phyloP scores from a whole-genome alignment of 2,329 filamentous ascomycete genomes.

The Helicocarpus griseus region DNA sequence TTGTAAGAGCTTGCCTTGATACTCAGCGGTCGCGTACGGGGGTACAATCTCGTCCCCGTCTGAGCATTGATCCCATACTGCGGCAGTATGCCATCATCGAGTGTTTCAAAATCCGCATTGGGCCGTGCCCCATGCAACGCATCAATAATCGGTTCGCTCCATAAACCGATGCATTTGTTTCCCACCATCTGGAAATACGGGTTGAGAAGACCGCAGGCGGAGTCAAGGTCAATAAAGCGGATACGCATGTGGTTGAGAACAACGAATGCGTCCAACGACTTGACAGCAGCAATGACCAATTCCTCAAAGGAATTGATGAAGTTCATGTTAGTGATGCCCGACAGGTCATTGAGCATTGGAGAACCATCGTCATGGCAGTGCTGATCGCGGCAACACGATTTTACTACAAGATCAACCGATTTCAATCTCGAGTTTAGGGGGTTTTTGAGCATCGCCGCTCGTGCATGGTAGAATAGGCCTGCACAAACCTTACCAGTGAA shows the following conservation, averaged over 20 bases:
- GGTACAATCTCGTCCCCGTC: slow-evolving; percentile 27
- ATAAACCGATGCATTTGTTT: slow-evolving; percentile 57
- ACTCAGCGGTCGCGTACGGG: slow-evolving; percentile 28
- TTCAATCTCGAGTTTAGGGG: slow-evolving; percentile 41
- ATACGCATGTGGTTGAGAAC: slow-evolving; percentile 58
- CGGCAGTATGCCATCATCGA: slow-evolving; percentile 53
- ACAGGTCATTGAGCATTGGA: slow-evolving; percentile 52
- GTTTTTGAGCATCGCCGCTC: slow-evolving; percentile 41
- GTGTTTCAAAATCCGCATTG: slow-evolving; percentile 48
- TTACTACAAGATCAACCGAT: slow-evolving; percentile 62
- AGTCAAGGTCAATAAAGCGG: slow-evolving; percentile 67
- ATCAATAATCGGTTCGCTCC: slow-evolving; percentile 58
- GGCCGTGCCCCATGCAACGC: slow-evolving; percentile 52
- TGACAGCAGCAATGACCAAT: slow-evolving; percentile 55
- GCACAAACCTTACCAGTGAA: slow-evolving; percentile 66
- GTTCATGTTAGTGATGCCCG: slow-evolving; percentile 60
- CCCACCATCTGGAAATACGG: slow-evolving; percentile 60
- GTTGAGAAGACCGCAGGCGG: slow-evolving; percentile 59
- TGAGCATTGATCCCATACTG: slow-evolving; percentile 23
- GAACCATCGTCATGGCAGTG: slow-evolving; percentile 11
- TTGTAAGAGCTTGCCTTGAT: slow-evolving; percentile 32
- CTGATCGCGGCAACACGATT: slow-evolving; percentile 56
- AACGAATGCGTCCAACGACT: slow-evolving; percentile 49
- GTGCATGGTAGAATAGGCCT: slow-evolving; percentile 54
- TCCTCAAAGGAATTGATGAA: slow-evolving; percentile 65